A percentile compares a stretch with the other conserved stretches of the same genome.
phyloP scores from a whole-genome alignment of 202 grass and related monocot species.

The Dendrocalamus latiflorus region DNA sequence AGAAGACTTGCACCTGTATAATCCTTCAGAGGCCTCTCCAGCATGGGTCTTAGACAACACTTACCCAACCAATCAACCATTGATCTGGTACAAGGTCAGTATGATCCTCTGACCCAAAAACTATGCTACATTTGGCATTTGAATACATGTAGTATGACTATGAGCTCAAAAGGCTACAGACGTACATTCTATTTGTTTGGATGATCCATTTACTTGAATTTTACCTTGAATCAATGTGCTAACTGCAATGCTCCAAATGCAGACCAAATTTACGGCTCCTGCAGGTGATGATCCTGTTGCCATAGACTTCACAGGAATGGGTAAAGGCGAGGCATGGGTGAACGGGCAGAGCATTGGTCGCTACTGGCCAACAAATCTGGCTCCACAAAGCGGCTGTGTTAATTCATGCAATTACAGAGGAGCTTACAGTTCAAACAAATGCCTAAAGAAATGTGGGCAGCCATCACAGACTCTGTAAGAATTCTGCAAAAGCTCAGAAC shows the following conservation, averaged over 20 bases:
- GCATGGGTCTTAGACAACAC: constrained; percentile 61
- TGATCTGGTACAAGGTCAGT: constrained; percentile 97
- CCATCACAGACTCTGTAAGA: too few relatives aligned
- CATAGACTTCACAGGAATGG: constrained; percentile 91
- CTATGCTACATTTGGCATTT: neutral
- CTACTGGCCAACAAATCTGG: constrained; percentile 77
- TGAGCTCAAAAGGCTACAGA: neutral
- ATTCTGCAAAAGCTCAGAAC: neutral
- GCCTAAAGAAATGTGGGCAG: too few relatives aligned
- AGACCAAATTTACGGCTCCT: constrained; percentile 72
- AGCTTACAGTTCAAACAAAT: too few relatives aligned
- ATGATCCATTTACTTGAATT: constrained; percentile 3
- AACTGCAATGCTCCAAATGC: constrained; percentile 26
- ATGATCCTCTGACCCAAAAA: constrained; percentile 15
- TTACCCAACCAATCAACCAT: constrained; percentile 69
- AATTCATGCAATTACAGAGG: constrained; percentile 73
- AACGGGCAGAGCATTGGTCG: constrained; percentile 96
- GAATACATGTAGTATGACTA: neutral
- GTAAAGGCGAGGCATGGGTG: constrained; percentile 94
- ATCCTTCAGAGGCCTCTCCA: constrained; percentile 53
- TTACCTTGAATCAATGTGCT: neutral
- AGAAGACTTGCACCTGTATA: constrained; percentile 60
- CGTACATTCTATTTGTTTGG: neutral
- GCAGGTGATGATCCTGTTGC: constrained; percentile 75
- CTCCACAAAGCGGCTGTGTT: constrained; percentile 62